Conservation (phyloP, 371 early-diverging fungal genomes). For the Furculomyces boomerangus region DNA sequence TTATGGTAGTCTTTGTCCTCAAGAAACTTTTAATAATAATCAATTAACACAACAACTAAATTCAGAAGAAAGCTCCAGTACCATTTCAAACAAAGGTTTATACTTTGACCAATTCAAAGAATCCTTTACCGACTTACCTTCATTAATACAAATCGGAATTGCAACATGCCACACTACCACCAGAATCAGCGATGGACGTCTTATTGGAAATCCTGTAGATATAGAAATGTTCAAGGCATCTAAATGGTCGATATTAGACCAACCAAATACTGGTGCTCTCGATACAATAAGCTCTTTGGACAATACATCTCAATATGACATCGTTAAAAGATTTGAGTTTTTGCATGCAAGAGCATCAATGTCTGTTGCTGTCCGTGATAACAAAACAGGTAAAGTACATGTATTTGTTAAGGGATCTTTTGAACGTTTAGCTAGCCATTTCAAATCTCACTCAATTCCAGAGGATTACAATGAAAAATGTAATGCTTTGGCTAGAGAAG, state of each 20-base stretch:
- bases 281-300: slow-evolving; percentile 26
- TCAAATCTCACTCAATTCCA: slow-evolving; percentile 26
- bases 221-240: slow-evolving; percentile 63
- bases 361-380: slow-evolving; percentile 55
- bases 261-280: slow-evolving; percentile 15
- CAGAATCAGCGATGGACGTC: slow-evolving; percentile 88
- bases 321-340: slow-evolving; percentile 69
- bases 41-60: slow-evolving; percentile 50
- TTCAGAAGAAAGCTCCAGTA: slow-evolving; percentile 53
- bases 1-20: slow-evolving; percentile 24
- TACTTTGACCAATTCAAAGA: slow-evolving; percentile 49
- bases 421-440: slow-evolving; percentile 36
- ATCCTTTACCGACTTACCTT: slow-evolving; percentile 39
- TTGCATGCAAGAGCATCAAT: slow-evolving; percentile 66
- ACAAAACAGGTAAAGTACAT: slow-evolving; percentile 30
- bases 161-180: slow-evolving; percentile 43
- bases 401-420: slow-evolving; percentile 63
- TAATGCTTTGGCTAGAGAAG: slow-evolving; percentile 36
- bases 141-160: slow-evolving; percentile 31
- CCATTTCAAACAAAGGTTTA: slow-evolving; percentile 37
- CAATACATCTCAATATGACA: slow-evolving; percentile 11
- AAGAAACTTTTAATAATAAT: slow-evolving; percentile 59
- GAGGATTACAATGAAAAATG: slow-evolving; percentile 28
- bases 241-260: slow-evolving; percentile 29
- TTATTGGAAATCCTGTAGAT: slow-evolving; percentile 76